Percentiles rank a stretch among this genome's conserved stretches.
Evolutionary conservation across 306 rosid species (phyloP).

Genomic region (Gleditsia sinensis): DNA sequence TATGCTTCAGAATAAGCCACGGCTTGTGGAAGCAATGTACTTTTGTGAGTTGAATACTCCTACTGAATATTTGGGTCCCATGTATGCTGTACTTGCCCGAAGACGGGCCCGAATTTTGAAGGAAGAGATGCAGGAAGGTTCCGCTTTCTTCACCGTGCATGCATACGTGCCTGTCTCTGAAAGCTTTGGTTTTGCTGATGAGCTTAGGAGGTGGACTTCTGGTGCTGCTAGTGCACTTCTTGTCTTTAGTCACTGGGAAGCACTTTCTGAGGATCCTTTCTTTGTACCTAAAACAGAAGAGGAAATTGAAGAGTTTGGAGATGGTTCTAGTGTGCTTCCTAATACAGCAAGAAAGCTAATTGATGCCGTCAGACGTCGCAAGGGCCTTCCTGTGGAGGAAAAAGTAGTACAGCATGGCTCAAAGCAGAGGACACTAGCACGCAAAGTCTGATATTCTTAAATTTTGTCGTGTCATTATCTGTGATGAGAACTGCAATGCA

Average conservation of each 20-base stretch:
- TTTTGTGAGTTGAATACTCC: constrained; percentile 82
- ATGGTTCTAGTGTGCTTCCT: constrained; percentile 91
- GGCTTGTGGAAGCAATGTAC: constrained; percentile 95
- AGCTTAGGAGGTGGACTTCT: constrained; percentile 82
- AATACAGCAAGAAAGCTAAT: constrained; percentile 90
- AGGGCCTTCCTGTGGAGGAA: constrained; percentile 92
- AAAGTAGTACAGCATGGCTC: constrained; percentile 91
- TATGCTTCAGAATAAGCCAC: constrained; percentile 76
- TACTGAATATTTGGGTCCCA: constrained; percentile 74
- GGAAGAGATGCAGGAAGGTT: constrained; percentile 97
- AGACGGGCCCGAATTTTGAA: constrained; percentile 77
- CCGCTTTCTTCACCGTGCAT: constrained; percentile 89
- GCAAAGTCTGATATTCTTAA: constrained; percentile 62
- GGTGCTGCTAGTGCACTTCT: constrained; percentile 89
- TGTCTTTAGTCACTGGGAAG: constrained; percentile 95
- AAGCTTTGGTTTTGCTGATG: constrained; percentile 91
- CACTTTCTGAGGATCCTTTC: constrained; percentile 84
- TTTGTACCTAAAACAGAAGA: constrained; percentile 91
- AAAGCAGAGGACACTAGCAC: constrained; percentile 89
- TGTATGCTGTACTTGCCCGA: constrained; percentile 91
- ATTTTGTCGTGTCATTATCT: constrained; percentile 23
- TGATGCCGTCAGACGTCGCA: constrained; percentile 68
- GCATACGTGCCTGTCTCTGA: constrained; percentile 89
- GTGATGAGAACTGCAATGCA: constrained; percentile 16
- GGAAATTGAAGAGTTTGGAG: constrained; percentile 93